Base-by-base conservation (phyloP, 768 basidiomycete genomes). In the Crassisporium funariophilum region DNA sequence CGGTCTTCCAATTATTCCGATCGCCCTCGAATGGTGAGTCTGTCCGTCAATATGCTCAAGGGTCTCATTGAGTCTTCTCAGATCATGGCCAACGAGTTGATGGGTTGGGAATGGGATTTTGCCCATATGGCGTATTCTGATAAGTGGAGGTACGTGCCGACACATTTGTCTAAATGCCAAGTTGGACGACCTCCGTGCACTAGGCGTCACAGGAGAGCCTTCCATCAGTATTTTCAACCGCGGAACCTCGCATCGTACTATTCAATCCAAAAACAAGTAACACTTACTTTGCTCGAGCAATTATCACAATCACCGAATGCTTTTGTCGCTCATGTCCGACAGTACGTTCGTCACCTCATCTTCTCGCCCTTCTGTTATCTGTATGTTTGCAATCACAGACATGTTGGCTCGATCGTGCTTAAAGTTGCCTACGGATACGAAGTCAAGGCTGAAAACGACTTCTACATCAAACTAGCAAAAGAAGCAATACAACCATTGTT, bases 1-100 rank as follows among this genome's bases (percentile, higher is more conserved):
- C 67, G 73, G 5, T 75, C 76, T 5, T 57, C 65, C 41, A 71
- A 69, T 23, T 77, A 76, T 51, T 74, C 77, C 3, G 76, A 75
- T 48, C 61, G 77, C 3, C 73, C 73, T 3, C 51, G 63, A 44
- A 58, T 64, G 59, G 60, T 63, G 19, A 20, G 49, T 47, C 5
- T 8, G n/a, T n/a, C n/a, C n/a, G 40, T 34, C 12, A 10, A 24
- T 38, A 23, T 13, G 36, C 20, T 21, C 16, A 20, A 13, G 36
- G 34, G 15, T 19, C 19, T 11, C 35, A 45, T 50, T 12, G 31
- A 35, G 9, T 13, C 4, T 48, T 34, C 23, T 24, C 8, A 63
- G 62, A 47, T 61, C 13, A 60, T 66, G 61, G 55, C 58, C 20
- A 54, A 56, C 33, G 64, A 63, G 34, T 53, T 64, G 11, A 60